These are phyloP conservation scores for Calocybe gambosa DNA, from an alignment of 1,284 basidiomycete species.

Conservation along the genomic window DNA sequence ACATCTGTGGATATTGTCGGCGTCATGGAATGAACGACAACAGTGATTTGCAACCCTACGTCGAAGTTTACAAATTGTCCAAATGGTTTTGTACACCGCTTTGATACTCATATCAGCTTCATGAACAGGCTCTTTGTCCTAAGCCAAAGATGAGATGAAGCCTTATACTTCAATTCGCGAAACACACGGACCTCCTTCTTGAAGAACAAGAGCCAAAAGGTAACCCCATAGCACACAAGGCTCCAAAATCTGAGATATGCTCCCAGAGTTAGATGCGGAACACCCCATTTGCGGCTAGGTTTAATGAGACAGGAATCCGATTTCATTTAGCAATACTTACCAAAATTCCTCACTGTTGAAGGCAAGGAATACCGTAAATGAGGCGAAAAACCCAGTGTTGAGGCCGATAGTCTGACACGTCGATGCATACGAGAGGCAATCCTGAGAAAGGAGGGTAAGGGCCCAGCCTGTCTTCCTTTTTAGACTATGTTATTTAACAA, in stretches of 20 bases:
- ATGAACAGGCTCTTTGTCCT: conserved; percentile 69
- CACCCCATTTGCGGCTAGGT: conserved; percentile 71
- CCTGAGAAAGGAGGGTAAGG: conserved; percentile 90
- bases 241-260: conserved; percentile 89
- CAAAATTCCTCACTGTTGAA: conserved; percentile 93
- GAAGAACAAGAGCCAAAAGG: conserved; percentile 83
- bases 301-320: conserved; percentile 2
- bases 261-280: conserved; percentile 77
- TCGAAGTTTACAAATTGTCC: conserved; percentile 86
- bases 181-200: conserved; percentile 71
- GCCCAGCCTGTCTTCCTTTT: conserved; percentile 76
- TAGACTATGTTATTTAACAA: neutral
- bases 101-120: conserved; percentile 88
- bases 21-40: neutral
- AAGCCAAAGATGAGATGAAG: conserved; percentile 3
- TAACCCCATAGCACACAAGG: conserved; percentile 75
- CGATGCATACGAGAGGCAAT: conserved; percentile 94
- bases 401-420: conserved; percentile 98
- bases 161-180: neutral
- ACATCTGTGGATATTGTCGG: conserved; percentile 56
- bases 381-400: conserved; percentile 94
- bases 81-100: conserved; percentile 92
- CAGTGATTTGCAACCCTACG: conserved; percentile 49
- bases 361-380: conserved; percentile 96
- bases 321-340: conserved; percentile 39